A percentile compares a stretch with the other conserved stretches of the same genome.
These are phyloP conservation scores for Nakazawaea sp. DNA, from an alignment of 805 yeast genomes.

Conservation along the genomic window DNA sequence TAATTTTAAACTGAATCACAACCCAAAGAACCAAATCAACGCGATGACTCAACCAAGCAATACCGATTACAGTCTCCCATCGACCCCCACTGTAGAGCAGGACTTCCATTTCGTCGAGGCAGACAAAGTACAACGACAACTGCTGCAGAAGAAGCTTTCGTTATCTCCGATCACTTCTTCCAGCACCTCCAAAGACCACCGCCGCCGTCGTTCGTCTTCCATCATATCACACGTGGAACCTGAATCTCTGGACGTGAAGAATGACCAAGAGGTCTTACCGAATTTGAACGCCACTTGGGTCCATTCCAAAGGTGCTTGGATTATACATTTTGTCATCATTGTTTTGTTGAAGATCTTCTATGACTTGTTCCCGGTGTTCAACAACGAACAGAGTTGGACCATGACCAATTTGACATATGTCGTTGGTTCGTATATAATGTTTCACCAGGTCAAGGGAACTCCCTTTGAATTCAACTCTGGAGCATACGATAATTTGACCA, in stretches of 20 bases:
- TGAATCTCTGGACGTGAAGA: slow-evolving; percentile 85
- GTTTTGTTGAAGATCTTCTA: slow-evolving; percentile 66
- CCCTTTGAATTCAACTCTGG: slow-evolving; percentile 97
- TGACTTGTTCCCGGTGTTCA: slow-evolving; percentile 74
- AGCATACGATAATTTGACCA: slow-evolving; percentile 89
- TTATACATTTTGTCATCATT: slow-evolving; percentile 81
- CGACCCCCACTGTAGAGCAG: slow-evolving; percentile 10
- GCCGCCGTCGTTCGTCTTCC: slow-evolving; percentile 74
- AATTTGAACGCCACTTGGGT: slow-evolving; percentile 97
- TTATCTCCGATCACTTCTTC: slow-evolving; percentile 25
- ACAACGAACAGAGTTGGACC: slow-evolving; percentile 88
- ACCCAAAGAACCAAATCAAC: neutral
- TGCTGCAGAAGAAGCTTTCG: slow-evolving; percentile 22
- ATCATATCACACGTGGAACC: slow-evolving; percentile 90
- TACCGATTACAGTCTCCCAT: slow-evolving; percentile 1
- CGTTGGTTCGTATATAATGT: slow-evolving; percentile 90
- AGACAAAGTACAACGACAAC: slow-evolving; percentile 11
- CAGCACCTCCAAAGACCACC: slow-evolving; percentile 24
- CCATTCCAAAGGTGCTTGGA: slow-evolving; percentile 94
- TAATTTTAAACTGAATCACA: too few relatives aligned
- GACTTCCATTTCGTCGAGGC: slow-evolving; percentile 16
- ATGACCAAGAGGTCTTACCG: slow-evolving; percentile 83
- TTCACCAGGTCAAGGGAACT: slow-evolving; percentile 92
- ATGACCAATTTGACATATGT: slow-evolving; percentile 86
- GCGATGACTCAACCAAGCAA: neutral